Conservation (phyloP, 495 filamentous ascomycete species). For the Penicillium psychrofluorescens region DNA sequence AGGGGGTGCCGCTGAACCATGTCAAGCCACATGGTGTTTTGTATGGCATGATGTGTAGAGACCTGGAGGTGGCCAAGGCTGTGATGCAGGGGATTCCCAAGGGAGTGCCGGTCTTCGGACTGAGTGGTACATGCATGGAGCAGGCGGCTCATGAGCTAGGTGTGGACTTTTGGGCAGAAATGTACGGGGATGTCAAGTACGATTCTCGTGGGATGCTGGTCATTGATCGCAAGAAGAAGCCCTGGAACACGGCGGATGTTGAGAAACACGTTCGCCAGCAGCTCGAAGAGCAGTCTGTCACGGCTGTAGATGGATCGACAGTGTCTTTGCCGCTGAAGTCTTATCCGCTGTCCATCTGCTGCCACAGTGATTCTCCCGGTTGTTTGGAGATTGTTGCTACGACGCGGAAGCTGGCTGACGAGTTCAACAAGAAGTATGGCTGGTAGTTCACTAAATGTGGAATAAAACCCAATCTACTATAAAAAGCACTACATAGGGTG, state of each 20-base stretch:
- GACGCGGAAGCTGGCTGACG: slow-evolving; percentile 29
- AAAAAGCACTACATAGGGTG: too few species aligned
- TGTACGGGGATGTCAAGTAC: slow-evolving; percentile 55
- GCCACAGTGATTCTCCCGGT: slow-evolving; percentile 48
- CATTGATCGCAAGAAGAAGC: slow-evolving; percentile 50
- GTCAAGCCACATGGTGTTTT: slow-evolving; percentile 54
- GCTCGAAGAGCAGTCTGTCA: slow-evolving; percentile 35
- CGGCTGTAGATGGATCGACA: slow-evolving; percentile 34
- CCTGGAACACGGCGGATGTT: slow-evolving; percentile 39
- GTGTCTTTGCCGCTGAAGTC: slow-evolving; percentile 39
- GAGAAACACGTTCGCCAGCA: slow-evolving; percentile 41
- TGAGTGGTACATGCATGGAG: slow-evolving; percentile 46
- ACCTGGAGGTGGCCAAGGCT: slow-evolving; percentile 42
- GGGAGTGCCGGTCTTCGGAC: slow-evolving; percentile 49
- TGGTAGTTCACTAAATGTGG: too few species aligned
- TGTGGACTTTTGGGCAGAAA: slow-evolving; percentile 49
- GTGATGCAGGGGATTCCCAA: slow-evolving; percentile 45
- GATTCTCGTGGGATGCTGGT: slow-evolving; percentile 39
- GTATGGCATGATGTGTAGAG: slow-evolving; percentile 51
- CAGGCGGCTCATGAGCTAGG: slow-evolving; percentile 44
- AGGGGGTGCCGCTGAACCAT: slow-evolving; percentile 48
- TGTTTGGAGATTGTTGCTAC: slow-evolving; percentile 45
- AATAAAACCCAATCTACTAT: too few species aligned
- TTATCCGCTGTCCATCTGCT: slow-evolving; percentile 44
- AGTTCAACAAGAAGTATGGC: slow-evolving; percentile 24